A percentile compares a stretch with the other conserved stretches of the same genome.
Conservation (phyloP, 2,329 filamentous ascomycete species). For the Aspergillus felis region DNA sequence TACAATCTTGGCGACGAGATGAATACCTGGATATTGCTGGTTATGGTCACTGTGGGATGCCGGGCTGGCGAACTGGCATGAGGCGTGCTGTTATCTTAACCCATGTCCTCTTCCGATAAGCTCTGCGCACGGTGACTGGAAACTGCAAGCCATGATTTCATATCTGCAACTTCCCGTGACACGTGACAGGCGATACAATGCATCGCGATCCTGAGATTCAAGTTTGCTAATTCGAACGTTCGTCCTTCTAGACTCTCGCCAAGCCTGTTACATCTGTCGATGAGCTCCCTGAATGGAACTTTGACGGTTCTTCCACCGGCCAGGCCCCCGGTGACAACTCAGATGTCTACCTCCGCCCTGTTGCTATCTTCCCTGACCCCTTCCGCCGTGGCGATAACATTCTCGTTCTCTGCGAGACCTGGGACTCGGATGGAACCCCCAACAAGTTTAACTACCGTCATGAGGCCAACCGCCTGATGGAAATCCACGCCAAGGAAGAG, state of each 20-base stretch:
- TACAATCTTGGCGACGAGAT: neutral
- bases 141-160: conserved; percentile 14
- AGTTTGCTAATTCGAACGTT: neutral
- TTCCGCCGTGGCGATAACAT: conserved; percentile 89
- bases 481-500: conserved; percentile 73
- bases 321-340: conserved; percentile 95
- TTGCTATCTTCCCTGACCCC: conserved; percentile 84
- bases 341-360: conserved; percentile 91
- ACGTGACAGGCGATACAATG: conserved; percentile 17
- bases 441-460: conserved; percentile 99
- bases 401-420: conserved; percentile 90
- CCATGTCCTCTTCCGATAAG: conserved; percentile 19
- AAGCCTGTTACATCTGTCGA: conserved; percentile 55
- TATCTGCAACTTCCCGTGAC: conserved; percentile 25
- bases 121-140: conserved; percentile 22
- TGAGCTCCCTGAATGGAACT: conserved; percentile 75
- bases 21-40: neutral
- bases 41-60: too few relatives aligned
- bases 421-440: conserved; percentile 87
- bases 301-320: conserved; percentile 83
- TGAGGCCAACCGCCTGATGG: conserved; percentile 85
- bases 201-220: neutral
- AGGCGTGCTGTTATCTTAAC: conserved; percentile 4
- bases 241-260: conserved; percentile 54
- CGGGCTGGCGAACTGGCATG: neutral